Conservation (phyloP, 129 eudicot species). For the Pseudognaphalium luteoalbum region DNA sequence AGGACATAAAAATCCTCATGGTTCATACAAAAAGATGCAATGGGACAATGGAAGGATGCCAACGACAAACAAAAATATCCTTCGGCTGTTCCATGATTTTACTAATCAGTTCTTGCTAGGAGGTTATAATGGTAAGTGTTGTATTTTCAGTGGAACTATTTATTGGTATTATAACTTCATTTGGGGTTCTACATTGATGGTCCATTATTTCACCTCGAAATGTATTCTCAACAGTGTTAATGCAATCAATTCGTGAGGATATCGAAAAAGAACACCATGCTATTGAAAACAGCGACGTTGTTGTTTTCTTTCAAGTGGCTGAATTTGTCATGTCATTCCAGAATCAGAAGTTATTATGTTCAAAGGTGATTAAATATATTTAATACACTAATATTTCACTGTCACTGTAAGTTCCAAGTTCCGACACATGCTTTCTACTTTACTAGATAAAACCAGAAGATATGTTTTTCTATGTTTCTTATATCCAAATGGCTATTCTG, state of each 20-base stretch:
- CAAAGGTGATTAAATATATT: constrained; percentile 49
- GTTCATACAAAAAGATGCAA: constrained; percentile 66
- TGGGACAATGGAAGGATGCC: constrained; percentile 71
- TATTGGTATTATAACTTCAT: not conserved
- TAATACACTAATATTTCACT: constrained; percentile 2
- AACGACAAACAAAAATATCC: constrained; percentile 54
- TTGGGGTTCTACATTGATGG: constrained; percentile 12
- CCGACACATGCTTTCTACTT: constrained; percentile 1
- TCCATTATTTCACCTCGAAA: constrained; percentile 24
- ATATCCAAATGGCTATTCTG: not conserved
- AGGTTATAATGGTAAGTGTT: constrained; percentile 76
- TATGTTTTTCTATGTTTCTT: not conserved
- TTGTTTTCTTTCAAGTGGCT: constrained; percentile 80
- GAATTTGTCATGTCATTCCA: constrained; percentile 83
- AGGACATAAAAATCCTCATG: constrained; percentile 52
- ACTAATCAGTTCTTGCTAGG: constrained; percentile 67
- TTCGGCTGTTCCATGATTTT: constrained; percentile 63
- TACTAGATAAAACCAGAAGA: constrained; percentile 1
- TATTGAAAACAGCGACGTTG: constrained; percentile 68
- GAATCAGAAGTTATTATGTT: constrained; percentile 49
- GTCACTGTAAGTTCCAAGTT: not conserved
- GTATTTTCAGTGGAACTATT: not conserved
- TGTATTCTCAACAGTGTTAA: constrained; percentile 54
- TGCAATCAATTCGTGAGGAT: constrained; percentile 90
- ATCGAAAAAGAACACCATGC: constrained; percentile 85